Base-by-base conservation (phyloP, 2,329 filamentous ascomycete genomes). In the Onygena corvina region DNA sequence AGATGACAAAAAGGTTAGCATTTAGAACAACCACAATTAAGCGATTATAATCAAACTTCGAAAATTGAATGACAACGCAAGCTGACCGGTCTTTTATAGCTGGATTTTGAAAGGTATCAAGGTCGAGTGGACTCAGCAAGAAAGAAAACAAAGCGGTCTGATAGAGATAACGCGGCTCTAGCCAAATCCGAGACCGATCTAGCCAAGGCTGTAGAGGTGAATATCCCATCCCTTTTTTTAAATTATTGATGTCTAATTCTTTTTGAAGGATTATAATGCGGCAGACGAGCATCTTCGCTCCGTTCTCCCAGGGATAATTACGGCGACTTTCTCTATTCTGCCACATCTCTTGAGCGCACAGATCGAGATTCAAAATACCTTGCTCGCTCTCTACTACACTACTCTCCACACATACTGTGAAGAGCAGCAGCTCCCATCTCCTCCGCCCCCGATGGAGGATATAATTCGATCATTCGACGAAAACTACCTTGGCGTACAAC, bases 31-130 rank as follows among this genome's bases (percentile, higher is more conserved):
- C 27, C 27, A 29, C 27, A n/a, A 14, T n/a, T n/a, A n/a, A n/a
- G n/a, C n/a, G n/a, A n/a, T n/a, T n/a, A 14, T n/a, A 9, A 30
- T 11, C 29, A 7, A 9, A 4, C 12, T 18, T 7, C 3, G 38
- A 16, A 7, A 21, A 20, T 25, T n/a, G 2, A 21, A n/a, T 11
- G 18, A 21, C 8, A 16, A 20, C 25, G 25, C 20, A 30, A 46
- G 25, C 7, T 8, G 48, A 40, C 36, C 36, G 23, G 31, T 49
- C n/a, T 31, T 27, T 6, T 16, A 18, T 30, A 81, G 75, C 64
- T 89, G 52, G 87, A 93, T 62, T 92, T 81, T 60, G 87, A 94
- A 66, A 79, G 84, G 57, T 81, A 81, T 56, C 80, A 86, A 63
- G 77, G 81, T 57, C 80, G 81, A 53, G 80, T 81, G 30, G 81